Conservation (phyloP, 331 rosid genomes). For the Cydonia oblonga region DNA sequence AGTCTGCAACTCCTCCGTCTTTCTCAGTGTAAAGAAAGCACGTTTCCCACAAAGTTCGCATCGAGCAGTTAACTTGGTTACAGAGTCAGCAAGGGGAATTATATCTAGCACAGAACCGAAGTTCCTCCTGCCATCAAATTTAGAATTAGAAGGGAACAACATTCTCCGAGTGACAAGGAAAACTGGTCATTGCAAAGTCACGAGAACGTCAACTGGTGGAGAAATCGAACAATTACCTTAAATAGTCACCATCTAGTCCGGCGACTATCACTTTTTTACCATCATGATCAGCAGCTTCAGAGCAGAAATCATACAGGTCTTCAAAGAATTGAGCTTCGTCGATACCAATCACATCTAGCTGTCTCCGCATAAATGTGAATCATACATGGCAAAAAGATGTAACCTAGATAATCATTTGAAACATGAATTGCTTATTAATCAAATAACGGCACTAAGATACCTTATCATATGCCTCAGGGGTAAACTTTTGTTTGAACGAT, state of each 20-base stretch:
- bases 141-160: not conserved
- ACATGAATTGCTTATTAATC: not conserved
- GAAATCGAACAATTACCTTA: conserved; percentile 17
- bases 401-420: not conserved
- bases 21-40: conserved; percentile 32
- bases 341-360: conserved; percentile 43
- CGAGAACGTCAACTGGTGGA: not conserved
- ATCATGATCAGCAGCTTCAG: conserved; percentile 40
- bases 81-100: conserved; percentile 41
- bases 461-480: conserved; percentile 55
- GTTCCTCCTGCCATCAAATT: conserved; percentile 26
- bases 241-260: conserved; percentile 44
- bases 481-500: conserved; percentile 65
- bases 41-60: conserved; percentile 33
- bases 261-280: conserved; percentile 42
- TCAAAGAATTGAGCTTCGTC: conserved; percentile 50
- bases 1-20: conserved; percentile 28
- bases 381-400: not conserved
- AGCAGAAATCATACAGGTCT: conserved; percentile 38
- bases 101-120: conserved; percentile 40
- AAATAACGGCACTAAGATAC: conserved; percentile 24
- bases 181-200: not conserved
- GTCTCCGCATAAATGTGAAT: not conserved
- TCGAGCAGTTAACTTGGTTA: conserved; percentile 31
- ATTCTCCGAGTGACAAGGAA: not conserved